These are phyloP conservation scores for Candida vartiovaarae DNA, from an alignment of 805 yeast species.

Conservation along the genomic window DNA sequence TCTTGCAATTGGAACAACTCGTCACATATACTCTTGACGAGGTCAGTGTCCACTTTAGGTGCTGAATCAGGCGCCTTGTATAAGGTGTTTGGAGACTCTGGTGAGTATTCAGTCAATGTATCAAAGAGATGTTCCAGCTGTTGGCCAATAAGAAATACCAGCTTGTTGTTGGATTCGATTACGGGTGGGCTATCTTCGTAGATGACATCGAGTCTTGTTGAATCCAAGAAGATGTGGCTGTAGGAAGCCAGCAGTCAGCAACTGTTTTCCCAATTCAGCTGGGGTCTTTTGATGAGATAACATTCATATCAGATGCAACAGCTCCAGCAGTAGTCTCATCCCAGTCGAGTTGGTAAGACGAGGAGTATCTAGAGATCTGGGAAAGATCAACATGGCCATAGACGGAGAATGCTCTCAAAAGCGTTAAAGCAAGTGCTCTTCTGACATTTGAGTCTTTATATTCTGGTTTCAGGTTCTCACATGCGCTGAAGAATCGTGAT, in stretches of 20 bases:
- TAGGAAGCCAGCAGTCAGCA: constrained; percentile 53
- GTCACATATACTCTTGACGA: constrained; percentile 47
- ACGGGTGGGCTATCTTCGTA: constrained; percentile 48
- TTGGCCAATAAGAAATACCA: constrained; percentile 74
- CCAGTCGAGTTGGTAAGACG: constrained; percentile 30
- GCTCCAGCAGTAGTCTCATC: constrained; percentile 87
- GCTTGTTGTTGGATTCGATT: constrained; percentile 61
- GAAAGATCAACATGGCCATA: constrained; percentile 28
- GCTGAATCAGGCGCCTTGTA: constrained; percentile 52
- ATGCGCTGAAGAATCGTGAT: constrained; percentile 75
- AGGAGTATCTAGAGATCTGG: background rate
- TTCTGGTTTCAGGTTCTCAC: constrained; percentile 52
- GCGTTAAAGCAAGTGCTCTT: constrained; percentile 68
- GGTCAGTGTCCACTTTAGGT: constrained; percentile 24
- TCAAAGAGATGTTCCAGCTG: constrained; percentile 87
- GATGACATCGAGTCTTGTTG: constrained; percentile 65
- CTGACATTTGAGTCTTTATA: constrained; percentile 54
- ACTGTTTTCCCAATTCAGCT: constrained; percentile 43
- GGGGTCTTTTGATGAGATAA: constrained; percentile 50
- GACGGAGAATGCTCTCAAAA: constrained; percentile 58
- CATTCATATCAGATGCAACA: constrained; percentile 57
- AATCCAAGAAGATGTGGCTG: constrained; percentile 40
- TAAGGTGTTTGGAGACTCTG: constrained; percentile 70
- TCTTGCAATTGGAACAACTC: constrained; percentile 71
- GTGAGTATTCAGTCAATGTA: constrained; percentile 85